Base-by-base conservation (phyloP, 1,139 yeast genomes). In the Pichia sp. region DNA sequence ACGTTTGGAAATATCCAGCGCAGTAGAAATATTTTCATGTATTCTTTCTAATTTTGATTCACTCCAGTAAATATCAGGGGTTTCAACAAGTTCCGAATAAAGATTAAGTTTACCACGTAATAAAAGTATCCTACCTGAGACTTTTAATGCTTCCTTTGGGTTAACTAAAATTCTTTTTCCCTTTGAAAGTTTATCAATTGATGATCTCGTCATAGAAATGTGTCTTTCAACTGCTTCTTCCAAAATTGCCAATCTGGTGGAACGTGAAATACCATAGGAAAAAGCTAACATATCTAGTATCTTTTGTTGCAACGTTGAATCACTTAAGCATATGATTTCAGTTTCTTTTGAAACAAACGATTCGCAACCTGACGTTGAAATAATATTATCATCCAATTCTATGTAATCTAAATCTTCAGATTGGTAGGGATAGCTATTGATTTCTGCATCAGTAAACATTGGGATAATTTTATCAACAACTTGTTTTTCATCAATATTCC, bases 61-160 rank as follows among this genome's bases (percentile, higher is more conserved):
- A 50, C 89, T 80, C 97, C 97, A 90, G 68, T 89, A 90, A 46
- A 89, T 69, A 66, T 90, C 97, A 0, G 97, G 97, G 0, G 95
- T 88, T 62, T 90, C 97, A 44, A 88, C 88, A 52, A 90, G 75
- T 63, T 90, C 96, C n/a, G 93, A 84, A 66, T 90, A 88, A 46
- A 90, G 70, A 61, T 90, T 90, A 57, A 90, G 74, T 60, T 85
- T 85, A 1, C 96, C 96, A 54, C 97, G 72, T 25, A 90, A 73
- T 46, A 86, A 72, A 54, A 90, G 79, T 33, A 90, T 72, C 53
- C 83, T 74, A 0, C 96, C 96, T 0, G 95, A 88, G 5, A 84
- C 73, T 59, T 75, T 74, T 49, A 89, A 69, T 6, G 87, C 81
- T 44, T 86, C 89, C 6, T 78, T 72, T 53, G 85, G 88, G 6